Base-by-base conservation (phyloP, 306 rosid genomes). In the Malus asiatica region DNA sequence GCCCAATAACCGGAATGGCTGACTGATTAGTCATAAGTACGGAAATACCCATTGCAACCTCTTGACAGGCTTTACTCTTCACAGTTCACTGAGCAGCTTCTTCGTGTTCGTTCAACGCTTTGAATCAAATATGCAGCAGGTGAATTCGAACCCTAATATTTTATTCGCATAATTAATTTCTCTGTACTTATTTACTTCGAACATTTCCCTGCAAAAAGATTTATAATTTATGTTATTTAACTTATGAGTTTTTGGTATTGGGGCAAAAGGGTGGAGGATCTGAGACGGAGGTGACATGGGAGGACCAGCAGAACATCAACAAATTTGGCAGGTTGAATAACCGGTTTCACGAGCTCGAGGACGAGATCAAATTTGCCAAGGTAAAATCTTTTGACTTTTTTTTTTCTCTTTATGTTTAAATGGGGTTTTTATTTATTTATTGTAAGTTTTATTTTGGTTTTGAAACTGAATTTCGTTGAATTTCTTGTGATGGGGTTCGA, bases 331-430 rank as follows among this genome's bases (percentile, higher is more conserved):
- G 98, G 82, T 78, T 92, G 78, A 95, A 90, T 68, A 92, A 90
- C 84, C 96, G 98, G 52, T 76, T 89, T 74, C 98, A 95, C 84
- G 97, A 95, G 84, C 97, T 95, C 44, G 88, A 95, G 23, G 98
- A 92, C 72, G 98, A 95, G 81, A 88, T 92, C 83, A 95, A 84
- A 81, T 20, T 82, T 46, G 91, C 96, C 15, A 88, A 92, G 97
- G 97, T 91, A 75, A 51, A 16, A 51, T 8, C 6, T 5, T 15
- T 48, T 48, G 55, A 18, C 55, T 1, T 46, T 4, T 46, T 46
- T 46, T 1, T 14, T 46, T 46, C 16, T 15, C 46, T 65, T 11
- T 51, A 22, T 72, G 20, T 65, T 30, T 19, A 3, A 4, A 27
- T 65, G 70, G 15, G 19, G 2, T 14, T 48, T 48, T 35, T 35